phyloP scores from a whole-genome alignment of 345 rosid species.

The Acer saccharum region DNA sequence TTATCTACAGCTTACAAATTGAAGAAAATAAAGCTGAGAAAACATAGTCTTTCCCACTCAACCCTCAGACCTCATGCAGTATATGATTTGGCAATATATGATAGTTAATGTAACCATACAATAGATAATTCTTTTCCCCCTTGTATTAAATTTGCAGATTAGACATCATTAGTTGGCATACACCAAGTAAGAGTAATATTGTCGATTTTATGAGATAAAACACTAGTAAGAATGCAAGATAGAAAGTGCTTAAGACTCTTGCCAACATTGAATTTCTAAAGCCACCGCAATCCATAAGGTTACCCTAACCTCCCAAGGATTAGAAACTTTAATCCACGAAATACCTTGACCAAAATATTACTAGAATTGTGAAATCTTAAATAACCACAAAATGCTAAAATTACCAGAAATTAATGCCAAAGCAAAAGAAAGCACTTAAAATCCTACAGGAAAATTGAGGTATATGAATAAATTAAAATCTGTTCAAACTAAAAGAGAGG shows the following conservation, averaged over 20 bases:
- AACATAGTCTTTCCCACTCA: neutral
- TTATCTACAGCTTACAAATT: neutral
- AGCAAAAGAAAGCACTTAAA: neutral
- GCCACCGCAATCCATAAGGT: neutral
- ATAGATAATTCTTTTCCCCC: neutral
- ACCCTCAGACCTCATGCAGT: neutral
- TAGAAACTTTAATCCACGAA: neutral
- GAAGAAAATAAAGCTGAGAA: neutral
- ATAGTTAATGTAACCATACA: neutral
- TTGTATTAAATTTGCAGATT: neutral
- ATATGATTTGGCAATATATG: neutral
- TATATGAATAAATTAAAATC: neutral
- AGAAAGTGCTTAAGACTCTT: neutral
- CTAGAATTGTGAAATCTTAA: neutral
- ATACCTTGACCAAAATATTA: neutral
- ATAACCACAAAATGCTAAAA: neutral
- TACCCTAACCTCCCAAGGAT: neutral
- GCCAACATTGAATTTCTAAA: neutral
- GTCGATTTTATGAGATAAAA: neutral
- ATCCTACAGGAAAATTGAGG: neutral
- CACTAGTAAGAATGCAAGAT: neutral
- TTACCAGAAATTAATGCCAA: neutral
- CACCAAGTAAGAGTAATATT: neutral
- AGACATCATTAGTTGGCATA: neutral
- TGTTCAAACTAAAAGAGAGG: neutral